Evolutionary conservation across 352 stramenopile genomes (phyloP).

Genomic region (Phytopythium boreale): DNA sequence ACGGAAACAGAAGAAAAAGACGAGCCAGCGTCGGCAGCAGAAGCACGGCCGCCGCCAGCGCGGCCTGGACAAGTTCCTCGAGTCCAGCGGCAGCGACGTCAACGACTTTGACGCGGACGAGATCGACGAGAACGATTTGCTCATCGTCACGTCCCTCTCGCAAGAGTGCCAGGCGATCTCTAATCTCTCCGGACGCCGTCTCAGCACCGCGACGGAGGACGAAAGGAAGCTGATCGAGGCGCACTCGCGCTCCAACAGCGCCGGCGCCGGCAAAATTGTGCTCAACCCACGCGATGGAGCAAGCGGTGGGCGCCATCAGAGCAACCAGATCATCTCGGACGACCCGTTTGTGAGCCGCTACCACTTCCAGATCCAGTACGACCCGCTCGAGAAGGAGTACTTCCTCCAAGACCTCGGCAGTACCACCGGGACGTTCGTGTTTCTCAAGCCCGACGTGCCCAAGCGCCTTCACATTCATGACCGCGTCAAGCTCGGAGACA

Average conservation of each 20-base stretch:
- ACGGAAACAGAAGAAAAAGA: constrained; percentile 3
- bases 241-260: constrained; percentile 13
- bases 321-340: constrained; percentile 86
- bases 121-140: constrained; percentile 65
- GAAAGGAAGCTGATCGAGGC: constrained; percentile 23
- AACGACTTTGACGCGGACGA: constrained; percentile 33
- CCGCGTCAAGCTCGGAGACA: constrained; percentile 74
- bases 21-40: constrained; percentile 6
- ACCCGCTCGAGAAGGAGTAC: constrained; percentile 81
- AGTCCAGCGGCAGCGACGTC: constrained; percentile 13
- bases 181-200: neutral
- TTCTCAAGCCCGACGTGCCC: constrained; percentile 66
- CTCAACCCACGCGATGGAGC: constrained; percentile 62
- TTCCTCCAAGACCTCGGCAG: constrained; percentile 78
- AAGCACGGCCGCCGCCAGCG: neutral
- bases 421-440: constrained; percentile 79
- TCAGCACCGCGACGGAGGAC: constrained; percentile 18
- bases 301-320: constrained; percentile 63
- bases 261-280: constrained; percentile 46
- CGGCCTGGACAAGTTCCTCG: constrained; percentile 6
- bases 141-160: constrained; percentile 73
- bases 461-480: constrained; percentile 69
- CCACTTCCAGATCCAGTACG: constrained; percentile 81
- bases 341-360: constrained; percentile 81
- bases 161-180: constrained; percentile 36